A percentile compares a stretch with the other conserved stretches of the same genome.
Conservation (phyloP, 371 early-diverging fungal genomes). For the Saksenaea vasiformis region DNA sequence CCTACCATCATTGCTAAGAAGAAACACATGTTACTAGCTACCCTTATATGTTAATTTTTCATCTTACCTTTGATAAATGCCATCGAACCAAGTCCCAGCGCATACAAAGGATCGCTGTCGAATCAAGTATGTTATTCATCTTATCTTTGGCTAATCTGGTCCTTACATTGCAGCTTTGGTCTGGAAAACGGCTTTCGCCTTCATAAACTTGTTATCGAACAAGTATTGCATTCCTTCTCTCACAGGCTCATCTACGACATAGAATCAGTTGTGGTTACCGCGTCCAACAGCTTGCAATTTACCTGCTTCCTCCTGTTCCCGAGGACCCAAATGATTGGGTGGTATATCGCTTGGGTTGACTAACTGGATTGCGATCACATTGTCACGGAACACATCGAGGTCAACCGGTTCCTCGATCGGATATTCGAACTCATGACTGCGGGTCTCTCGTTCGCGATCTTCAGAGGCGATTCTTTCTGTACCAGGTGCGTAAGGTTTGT, state of each 20-base stretch:
- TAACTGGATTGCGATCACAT: constrained; percentile 16
- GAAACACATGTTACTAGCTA: neutral
- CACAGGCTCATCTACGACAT: constrained; percentile 42
- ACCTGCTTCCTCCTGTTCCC: constrained; percentile 61
- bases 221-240: constrained; percentile 42
- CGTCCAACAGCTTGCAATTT: neutral
- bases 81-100: constrained; percentile 51
- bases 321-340: constrained; percentile 46
- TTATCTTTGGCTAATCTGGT: neutral
- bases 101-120: constrained; percentile 45
- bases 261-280: constrained; percentile 14
- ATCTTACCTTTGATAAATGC: constrained; percentile 46
- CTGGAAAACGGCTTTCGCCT: constrained; percentile 45
- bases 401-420: constrained; percentile 26
- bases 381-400: constrained; percentile 22
- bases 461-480: constrained; percentile 9
- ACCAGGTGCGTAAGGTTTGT: neutral
- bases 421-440: constrained; percentile 24
- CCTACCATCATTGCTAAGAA: constrained; percentile 20
- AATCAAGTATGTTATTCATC: neutral
- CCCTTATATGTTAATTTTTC: neutral
- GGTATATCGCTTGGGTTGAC: constrained; percentile 27
- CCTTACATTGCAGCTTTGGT: constrained; percentile 39
- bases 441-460: constrained; percentile 10
- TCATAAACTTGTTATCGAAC: constrained; percentile 56